Percentiles rank a stretch among this genome's conserved stretches.
Conservation (phyloP, 805 yeast species). For the Barnettozyma wickerhamii region DNA sequence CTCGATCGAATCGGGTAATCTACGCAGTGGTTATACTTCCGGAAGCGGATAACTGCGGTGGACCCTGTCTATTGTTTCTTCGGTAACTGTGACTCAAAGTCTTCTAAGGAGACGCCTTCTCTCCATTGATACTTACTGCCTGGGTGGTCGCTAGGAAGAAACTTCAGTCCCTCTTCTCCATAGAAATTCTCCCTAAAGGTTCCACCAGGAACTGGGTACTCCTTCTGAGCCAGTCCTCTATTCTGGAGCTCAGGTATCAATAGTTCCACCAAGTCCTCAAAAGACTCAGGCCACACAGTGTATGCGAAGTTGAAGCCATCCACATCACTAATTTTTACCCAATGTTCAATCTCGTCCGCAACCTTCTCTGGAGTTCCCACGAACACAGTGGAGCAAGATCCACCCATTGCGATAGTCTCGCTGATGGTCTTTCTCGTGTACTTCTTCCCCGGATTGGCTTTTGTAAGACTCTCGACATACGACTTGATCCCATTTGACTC, state of each 20-base stretch:
- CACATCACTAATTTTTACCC: conserved; percentile 34
- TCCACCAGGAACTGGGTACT: too few relatives aligned
- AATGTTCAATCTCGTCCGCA: conserved; percentile 33
- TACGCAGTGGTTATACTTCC: too few relatives aligned
- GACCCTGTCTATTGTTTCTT: neutral
- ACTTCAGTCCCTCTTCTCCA: too few relatives aligned
- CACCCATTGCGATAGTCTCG: neutral
- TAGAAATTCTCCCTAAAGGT: too few relatives aligned
- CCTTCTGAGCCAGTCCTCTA: too few relatives aligned
- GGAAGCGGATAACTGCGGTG: too few relatives aligned
- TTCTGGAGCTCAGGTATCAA: too few relatives aligned
- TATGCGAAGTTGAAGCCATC: conserved; percentile 40
- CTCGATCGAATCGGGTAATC: neutral
- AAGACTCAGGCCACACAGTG: conserved; percentile 32
- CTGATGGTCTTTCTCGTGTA: neutral
- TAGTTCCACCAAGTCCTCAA: conserved; percentile 25
- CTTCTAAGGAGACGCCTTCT: conserved; percentile 25
- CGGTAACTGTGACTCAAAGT: conserved; percentile 21
- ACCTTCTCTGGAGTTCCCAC: conserved; percentile 33
- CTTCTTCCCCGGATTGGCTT: conserved; percentile 19
- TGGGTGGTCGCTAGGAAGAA: conserved; percentile 12
- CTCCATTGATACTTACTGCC: conserved; percentile 16
- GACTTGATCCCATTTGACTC: conserved; percentile 29
- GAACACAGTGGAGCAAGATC: conserved; percentile 16
- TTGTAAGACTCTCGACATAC: too few relatives aligned